phyloP scores from a whole-genome alignment of 192 early-diverging fungal genomes.

The Martensiomyces pterosporus region DNA sequence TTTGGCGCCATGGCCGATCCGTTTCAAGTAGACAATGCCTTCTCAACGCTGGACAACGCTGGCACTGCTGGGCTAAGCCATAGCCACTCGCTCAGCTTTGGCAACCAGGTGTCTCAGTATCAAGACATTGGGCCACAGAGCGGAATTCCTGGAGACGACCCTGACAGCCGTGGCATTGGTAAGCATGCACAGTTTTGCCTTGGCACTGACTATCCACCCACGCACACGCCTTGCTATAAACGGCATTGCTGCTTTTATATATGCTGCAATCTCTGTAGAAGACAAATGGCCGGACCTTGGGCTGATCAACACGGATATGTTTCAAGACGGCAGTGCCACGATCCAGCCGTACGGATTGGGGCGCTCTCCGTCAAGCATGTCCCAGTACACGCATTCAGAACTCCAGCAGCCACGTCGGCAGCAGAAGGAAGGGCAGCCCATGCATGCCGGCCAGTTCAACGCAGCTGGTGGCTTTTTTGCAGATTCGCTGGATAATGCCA shows the following conservation, averaged over 20 bases:
- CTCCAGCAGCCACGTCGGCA: constrained; percentile 1
- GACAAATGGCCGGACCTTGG: constrained; percentile 25
- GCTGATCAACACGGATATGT: constrained; percentile 1
- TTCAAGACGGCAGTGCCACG: not conserved
- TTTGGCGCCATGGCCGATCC: not conserved
- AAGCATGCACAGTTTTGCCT: constrained; percentile 1
- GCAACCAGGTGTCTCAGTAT: constrained; percentile 2
- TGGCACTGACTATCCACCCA: no score
- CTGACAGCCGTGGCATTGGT: constrained; percentile 24
- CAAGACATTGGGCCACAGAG: constrained; percentile 8
- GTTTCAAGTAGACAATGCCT: not conserved
- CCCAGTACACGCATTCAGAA: constrained; percentile 14
- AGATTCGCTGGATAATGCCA: constrained; percentile 6
- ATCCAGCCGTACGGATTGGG: constrained; percentile 2
- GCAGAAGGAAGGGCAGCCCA: not conserved
- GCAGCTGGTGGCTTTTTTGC: constrained; percentile 13
- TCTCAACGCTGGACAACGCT: not conserved
- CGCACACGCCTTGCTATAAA: no score
- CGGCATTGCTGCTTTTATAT: constrained; percentile 4
- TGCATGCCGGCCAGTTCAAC: constrained; percentile 7
- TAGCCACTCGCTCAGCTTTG: constrained; percentile 1
- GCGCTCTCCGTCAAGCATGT: constrained; percentile 13
- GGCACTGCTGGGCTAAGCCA: no score
- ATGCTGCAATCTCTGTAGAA: constrained; percentile 27
- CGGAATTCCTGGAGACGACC: constrained; percentile 8